Percentiles rank a stretch among this genome's conserved stretches.
These are phyloP conservation scores for Oryza nivara DNA, from an alignment of 176 grass and related monocot genomes.

Conservation along the genomic window DNA sequence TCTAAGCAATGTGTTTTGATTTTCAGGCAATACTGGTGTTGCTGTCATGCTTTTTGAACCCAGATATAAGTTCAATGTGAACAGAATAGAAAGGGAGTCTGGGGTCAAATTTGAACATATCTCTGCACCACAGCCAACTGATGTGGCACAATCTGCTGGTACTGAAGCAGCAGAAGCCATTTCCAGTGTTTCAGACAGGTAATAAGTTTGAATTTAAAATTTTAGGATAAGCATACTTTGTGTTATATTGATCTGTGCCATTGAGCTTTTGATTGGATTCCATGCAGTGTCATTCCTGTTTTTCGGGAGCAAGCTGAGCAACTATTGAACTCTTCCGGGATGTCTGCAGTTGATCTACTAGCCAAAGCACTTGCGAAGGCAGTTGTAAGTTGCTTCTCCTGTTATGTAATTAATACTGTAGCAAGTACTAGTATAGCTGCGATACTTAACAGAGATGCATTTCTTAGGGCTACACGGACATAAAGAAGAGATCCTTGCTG, in stretches of 20 bases:
- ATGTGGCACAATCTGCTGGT: constrained; percentile 93
- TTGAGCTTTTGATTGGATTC: constrained; percentile 13
- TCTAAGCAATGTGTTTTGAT: constrained; percentile 20
- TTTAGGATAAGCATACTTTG: background rate
- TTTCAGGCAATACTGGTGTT: constrained; percentile 88
- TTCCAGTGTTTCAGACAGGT: constrained; percentile 88
- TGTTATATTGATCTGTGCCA: background rate
- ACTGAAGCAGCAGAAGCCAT: constrained; percentile 92
- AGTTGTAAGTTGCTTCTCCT: constrained; percentile 61
- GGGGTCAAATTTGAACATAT: constrained; percentile 93
- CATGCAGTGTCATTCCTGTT: constrained; percentile 92
- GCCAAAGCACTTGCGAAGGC: constrained; percentile 97
- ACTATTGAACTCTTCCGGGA: constrained; percentile 67
- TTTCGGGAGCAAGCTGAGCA: constrained; percentile 90
- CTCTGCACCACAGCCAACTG: constrained; percentile 83
- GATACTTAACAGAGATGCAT: constrained; percentile 29
- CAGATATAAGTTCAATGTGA: constrained; percentile 60
- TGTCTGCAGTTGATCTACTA: constrained; percentile 72
- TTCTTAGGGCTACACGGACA: constrained; percentile 83
- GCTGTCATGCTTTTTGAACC: constrained; percentile 91
- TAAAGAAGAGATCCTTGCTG: constrained; percentile 93
- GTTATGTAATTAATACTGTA: background rate
- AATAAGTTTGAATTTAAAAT: background rate
- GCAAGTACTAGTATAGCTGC: background rate
- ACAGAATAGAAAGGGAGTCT: constrained; percentile 82